Conservation (phyloP, 2,329 filamentous ascomycete species). For the Verruconis gallopava region DNA sequence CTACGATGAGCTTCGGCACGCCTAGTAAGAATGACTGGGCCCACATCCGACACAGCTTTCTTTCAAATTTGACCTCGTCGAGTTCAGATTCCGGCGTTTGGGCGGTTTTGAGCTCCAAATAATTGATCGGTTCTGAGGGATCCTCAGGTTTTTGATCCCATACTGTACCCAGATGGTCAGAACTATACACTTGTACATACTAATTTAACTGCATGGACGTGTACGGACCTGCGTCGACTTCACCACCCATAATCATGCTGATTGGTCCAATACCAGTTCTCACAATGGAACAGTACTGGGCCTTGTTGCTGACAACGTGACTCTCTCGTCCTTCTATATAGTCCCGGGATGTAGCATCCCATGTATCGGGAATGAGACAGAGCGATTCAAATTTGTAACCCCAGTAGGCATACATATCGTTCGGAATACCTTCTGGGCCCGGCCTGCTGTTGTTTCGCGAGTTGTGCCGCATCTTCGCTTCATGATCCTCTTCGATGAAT, state of each 20-base stretch:
- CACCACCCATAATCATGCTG: constrained; percentile 66
- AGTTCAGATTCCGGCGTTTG: constrained; percentile 38
- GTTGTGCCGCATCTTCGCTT: constrained; percentile 50
- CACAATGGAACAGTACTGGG: constrained; percentile 92
- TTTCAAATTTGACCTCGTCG: constrained; percentile 65
- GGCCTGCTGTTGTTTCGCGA: constrained; percentile 43
- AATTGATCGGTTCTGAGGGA: constrained; percentile 65
- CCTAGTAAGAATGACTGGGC: constrained; percentile 90
- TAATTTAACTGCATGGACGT: constrained; percentile 7
- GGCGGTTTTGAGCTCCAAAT: constrained; percentile 89
- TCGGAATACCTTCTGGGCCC: constrained; percentile 17
- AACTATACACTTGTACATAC: background rate
- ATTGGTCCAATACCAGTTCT: constrained; percentile 70
- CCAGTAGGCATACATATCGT: constrained; percentile 86
- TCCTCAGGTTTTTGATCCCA: constrained; percentile 68
- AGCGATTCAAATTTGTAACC: constrained; percentile 96
- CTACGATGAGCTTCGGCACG: constrained; percentile 82
- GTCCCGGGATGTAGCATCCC: constrained; percentile 58
- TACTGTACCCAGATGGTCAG: constrained; percentile 30
- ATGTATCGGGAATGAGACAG: constrained; percentile 59
- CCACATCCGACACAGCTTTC: constrained; percentile 92
- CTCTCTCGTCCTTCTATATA: constrained; percentile 66
- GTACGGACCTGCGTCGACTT: constrained; percentile 69
- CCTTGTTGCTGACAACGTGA: constrained; percentile 69
- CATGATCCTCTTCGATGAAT: constrained; percentile 86